These are phyloP conservation scores for Solanum etuberosum DNA, from an alignment of 257 asterid species.

Conservation along the genomic window DNA sequence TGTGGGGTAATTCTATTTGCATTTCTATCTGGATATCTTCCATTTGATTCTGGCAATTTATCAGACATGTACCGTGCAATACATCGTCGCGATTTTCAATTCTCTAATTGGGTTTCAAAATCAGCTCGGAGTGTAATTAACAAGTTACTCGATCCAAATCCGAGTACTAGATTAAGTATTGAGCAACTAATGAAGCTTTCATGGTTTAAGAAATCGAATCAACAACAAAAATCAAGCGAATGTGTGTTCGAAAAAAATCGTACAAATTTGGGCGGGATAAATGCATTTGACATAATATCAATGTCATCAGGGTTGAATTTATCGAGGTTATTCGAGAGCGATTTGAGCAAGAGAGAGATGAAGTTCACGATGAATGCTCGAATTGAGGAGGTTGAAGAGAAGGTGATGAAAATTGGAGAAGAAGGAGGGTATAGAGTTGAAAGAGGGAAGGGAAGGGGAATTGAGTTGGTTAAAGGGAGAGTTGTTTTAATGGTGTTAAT, in stretches of 20 bases:
- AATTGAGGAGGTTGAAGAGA: slow-evolving; percentile 53
- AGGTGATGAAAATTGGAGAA: slow-evolving; percentile 28
- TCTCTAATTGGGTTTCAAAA: slow-evolving; percentile 64
- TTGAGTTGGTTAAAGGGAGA: slow-evolving; percentile 48
- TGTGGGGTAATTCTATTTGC: slow-evolving; percentile 63
- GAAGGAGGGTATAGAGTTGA: slow-evolving; percentile 44
- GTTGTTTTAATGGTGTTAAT: slow-evolving; percentile 36
- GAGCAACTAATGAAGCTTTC: slow-evolving; percentile 45
- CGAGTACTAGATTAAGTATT: slow-evolving; percentile 43
- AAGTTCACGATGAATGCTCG: slow-evolving; percentile 37
- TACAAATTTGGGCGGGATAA: slow-evolving; percentile 17
- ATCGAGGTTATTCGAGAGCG: slow-evolving; percentile 53
- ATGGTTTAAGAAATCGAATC: slow-evolving; percentile 52
- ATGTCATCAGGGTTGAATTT: slow-evolving; percentile 74
- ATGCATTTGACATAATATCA: slow-evolving; percentile 73
- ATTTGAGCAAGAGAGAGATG: slow-evolving; percentile 39
- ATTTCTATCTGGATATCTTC: slow-evolving; percentile 48
- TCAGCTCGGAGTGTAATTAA: slow-evolving; percentile 40
- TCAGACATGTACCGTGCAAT: slow-evolving; percentile 66
- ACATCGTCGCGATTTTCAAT: slow-evolving; percentile 32
- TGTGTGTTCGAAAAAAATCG: slow-evolving; percentile 10
- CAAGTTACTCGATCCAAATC: slow-evolving; percentile 68
- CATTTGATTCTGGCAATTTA: slow-evolving; percentile 60
- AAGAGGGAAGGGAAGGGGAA: slow-evolving; percentile 38
- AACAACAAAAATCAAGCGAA: not conserved